Evolutionary conservation across 2,329 filamentous ascomycete species (phyloP).

Genomic region (Fusarium buxicola): DNA sequence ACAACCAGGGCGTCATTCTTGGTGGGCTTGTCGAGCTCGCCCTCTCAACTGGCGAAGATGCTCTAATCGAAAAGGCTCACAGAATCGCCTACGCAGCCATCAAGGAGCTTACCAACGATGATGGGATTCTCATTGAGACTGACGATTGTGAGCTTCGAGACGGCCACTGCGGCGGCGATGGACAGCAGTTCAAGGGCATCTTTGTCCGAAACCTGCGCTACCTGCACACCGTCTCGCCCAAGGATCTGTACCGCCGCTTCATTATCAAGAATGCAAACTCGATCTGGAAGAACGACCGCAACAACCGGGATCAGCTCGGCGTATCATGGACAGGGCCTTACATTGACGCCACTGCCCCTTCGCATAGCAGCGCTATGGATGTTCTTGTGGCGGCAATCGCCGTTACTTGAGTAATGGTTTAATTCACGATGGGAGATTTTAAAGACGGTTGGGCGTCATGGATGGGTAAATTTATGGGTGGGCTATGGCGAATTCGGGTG

Average conservation of each 20-base stretch:
- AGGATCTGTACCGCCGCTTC: conserved; percentile 62
- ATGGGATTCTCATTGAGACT: conserved; percentile 59
- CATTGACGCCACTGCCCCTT: conserved; percentile 62
- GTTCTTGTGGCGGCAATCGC: conserved; percentile 71
- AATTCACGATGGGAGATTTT: conserved; percentile 4
- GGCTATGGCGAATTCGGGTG: conserved; percentile 35
- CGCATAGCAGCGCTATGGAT: conserved; percentile 75
- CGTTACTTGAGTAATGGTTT: conserved; percentile 45
- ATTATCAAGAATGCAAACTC: conserved; percentile 72
- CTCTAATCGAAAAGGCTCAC: conserved; percentile 57
- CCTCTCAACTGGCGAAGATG: conserved; percentile 55
- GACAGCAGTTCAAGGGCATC: conserved; percentile 78
- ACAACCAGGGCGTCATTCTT: conserved; percentile 70
- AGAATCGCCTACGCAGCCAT: conserved; percentile 66
- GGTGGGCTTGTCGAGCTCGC: conserved; percentile 65
- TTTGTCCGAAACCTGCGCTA: conserved; percentile 73
- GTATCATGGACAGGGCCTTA: conserved; percentile 75
- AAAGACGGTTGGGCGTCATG: conserved; percentile 17
- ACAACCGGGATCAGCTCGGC: conserved; percentile 64
- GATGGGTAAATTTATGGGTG: conserved; percentile 20
- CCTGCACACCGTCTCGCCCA: conserved; percentile 64
- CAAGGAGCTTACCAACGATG: conserved; percentile 54
- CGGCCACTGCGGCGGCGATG: conserved; percentile 59
- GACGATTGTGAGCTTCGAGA: conserved; percentile 50
- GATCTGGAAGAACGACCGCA: conserved; percentile 71